Evolutionary conservation across 805 yeast species (phyloP).

Genomic region (Wilhelminamyces savonicus): DNA sequence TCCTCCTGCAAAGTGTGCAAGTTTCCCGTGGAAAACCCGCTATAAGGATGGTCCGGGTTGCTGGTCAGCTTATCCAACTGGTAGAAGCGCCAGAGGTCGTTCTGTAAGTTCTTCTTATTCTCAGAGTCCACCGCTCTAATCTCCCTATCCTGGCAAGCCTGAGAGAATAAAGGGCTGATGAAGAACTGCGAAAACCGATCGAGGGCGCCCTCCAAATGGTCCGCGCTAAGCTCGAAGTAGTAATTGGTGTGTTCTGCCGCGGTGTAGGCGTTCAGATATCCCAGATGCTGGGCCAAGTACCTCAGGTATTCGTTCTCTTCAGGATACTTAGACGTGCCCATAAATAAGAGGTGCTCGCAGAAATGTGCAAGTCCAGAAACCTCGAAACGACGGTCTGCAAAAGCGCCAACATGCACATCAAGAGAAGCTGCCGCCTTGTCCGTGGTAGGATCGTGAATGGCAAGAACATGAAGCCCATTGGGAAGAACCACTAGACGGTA

Average conservation of each 20-base stretch:
- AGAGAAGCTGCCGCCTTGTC: constrained; percentile 76
- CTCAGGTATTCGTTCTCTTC: constrained; percentile 67
- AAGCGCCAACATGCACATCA: constrained; percentile 74
- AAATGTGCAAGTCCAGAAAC: constrained; percentile 78
- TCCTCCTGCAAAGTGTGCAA: constrained; percentile 60
- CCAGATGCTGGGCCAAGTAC: constrained; percentile 77
- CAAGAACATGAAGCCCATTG: constrained; percentile 53
- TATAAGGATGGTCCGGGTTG: constrained; percentile 74
- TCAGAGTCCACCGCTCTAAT: constrained; percentile 94
- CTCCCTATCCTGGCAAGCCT: constrained; percentile 80
- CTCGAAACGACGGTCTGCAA: constrained; percentile 53
- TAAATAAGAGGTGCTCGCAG: constrained; percentile 56
- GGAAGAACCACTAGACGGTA: constrained; percentile 60
- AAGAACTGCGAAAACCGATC: constrained; percentile 93
- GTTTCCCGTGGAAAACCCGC: constrained; percentile 89
- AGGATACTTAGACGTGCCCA: constrained; percentile 77
- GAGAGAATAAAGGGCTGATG: constrained; percentile 71
- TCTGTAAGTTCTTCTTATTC: constrained; percentile 88
- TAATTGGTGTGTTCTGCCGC: constrained; percentile 86
- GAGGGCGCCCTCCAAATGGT: constrained; percentile 75
- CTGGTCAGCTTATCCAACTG: constrained; percentile 76
- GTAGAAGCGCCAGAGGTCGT: constrained; percentile 80
- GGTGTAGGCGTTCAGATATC: constrained; percentile 89
- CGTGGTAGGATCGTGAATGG: constrained; percentile 63
- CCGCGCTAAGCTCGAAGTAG: constrained; percentile 76